Evolutionary conservation across 768 basidiomycete genomes (phyloP), one percentile per base, ranked within the genome.

Genomic region (Podaxis sp.): DNA sequence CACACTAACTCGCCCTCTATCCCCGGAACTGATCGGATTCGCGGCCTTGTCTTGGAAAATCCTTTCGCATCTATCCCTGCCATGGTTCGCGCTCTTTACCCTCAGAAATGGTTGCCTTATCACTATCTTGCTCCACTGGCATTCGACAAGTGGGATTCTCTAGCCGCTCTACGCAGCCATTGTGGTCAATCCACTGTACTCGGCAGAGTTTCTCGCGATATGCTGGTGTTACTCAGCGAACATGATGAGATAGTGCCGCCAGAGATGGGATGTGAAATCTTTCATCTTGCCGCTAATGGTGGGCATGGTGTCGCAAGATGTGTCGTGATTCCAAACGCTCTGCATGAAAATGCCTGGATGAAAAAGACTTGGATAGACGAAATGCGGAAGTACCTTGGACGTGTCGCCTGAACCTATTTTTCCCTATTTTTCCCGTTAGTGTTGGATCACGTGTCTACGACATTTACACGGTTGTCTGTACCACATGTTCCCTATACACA

Each of bases 11-110:
- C 3, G 13, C 26, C 8, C 11, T 7, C 19, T 7, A 52, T 22
- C 48, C 15, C 28, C 2, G 26, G 24, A 13, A 64, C 56, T 30
- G 38, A 52, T 53, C 40, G 64, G 11, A 70, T 79, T 22, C 63
- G 66, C 17, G 83, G 80, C 2, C 58, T 82, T 11, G 71, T 84
- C 7, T 70, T 84, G 4, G 83, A 85, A 70, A 85, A 85, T 67
- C 77, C 83, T 0, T 79, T 85, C 59, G 70, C 79, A 1, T 81
- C 78, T 15, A 75, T 83, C 19, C 77, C 79, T 0, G 74, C 64
- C 6, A 84, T 85, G 82, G 74, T 84, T 13, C 66, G 70, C 22
- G 76, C 79, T 8, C 69, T 85, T 6, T 84, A 85, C 63, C 79
- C 82, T 0, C 75, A 79, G 46, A 70, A 68, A 19, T 83, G 79